Evolutionary conservation across 2,329 filamentous ascomycete species (phyloP).

Genomic region (Aspergillus clavatus): DNA sequence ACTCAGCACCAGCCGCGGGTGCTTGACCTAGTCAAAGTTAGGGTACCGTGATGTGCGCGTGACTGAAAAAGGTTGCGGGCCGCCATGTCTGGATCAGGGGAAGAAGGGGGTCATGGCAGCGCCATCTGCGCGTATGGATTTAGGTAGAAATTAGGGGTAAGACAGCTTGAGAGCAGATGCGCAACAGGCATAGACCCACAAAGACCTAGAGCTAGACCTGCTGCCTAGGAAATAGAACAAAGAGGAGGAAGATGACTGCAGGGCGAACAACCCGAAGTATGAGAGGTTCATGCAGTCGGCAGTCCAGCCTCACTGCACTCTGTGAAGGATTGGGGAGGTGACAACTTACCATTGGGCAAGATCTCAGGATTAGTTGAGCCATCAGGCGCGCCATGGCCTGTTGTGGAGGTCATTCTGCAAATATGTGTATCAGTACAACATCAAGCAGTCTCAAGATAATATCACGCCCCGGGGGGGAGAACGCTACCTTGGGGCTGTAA

Average conservation of each 20-base stretch:
- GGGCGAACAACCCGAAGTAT: not conserved
- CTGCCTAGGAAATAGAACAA: too few relatives aligned
- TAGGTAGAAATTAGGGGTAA: slow-evolving; percentile 1
- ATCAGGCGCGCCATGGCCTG: not conserved
- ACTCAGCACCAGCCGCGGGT: slow-evolving; percentile 21
- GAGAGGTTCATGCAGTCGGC: not conserved
- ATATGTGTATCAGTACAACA: not conserved
- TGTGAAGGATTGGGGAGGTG: not conserved
- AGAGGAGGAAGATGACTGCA: not conserved
- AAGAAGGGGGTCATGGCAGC: not conserved
- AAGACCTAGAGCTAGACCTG: too few relatives aligned
- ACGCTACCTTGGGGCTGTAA: slow-evolving; percentile 3
- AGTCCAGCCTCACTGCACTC: not conserved
- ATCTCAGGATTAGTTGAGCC: not conserved
- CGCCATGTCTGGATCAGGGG: slow-evolving; percentile 16
- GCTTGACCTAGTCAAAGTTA: slow-evolving; percentile 21
- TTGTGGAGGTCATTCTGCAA: not conserved
- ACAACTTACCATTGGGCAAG: not conserved
- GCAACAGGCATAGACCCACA: not conserved
- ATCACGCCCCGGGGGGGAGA: not conserved
- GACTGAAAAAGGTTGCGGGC: slow-evolving; percentile 27
- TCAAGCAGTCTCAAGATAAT: not conserved
- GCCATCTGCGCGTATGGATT: not conserved
- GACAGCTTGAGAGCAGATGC: slow-evolving; percentile 1
- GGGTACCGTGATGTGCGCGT: slow-evolving; percentile 28